Evolutionary conservation across 176 grass and related monocot genomes (phyloP), one percentile per base, ranked within the genome.

Genomic region (Pontederia crassipes): DNA sequence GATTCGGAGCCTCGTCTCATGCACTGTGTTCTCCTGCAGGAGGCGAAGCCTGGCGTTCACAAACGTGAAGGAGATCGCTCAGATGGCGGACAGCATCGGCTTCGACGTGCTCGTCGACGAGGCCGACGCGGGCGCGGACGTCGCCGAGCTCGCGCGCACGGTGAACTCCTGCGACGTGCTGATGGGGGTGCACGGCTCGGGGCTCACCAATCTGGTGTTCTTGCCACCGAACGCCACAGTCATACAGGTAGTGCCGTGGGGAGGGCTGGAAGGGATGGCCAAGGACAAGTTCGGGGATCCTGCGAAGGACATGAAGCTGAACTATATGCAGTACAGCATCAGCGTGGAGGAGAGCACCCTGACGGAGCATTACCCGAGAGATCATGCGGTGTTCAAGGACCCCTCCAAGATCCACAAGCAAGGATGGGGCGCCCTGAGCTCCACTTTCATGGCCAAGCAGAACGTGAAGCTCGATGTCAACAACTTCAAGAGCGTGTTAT

Each of bases 181-280:
- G 14, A 18, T 92, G 50, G 88, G 73, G 2, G 83, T 86, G 73
- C 88, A 86, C 70, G 80, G 83, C 1, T 79, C 88, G 0, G 88
- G 88, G 14, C 62, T 86, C 54, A 83, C 83, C 0, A 92, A 86
- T 68, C 80, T 89, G 74, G 69, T 89, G 40, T 95, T 95, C 74
- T 82, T 95, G 17, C 90, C 90, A 0, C 86, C 80, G 0, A 12
- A 61, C 4, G 78, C 77, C 0, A 75, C 87, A 10, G 16, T 88
- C 51, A 40, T 94, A 35, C 89, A 94, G 79, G 66, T 94, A 10
- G 81, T 94, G 49, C 89, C 89, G 28, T 88, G 84, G 89, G 89
- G 89, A 12, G 76, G 81, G 55, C 84, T 94, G 84, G 84, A 94
- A 29, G 84, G 89, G 81, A 66, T 74, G 75, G 81, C 89, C 4